Base-by-base conservation (phyloP, 2,329 filamentous ascomycete genomes). In the Cladosporium sp. region DNA sequence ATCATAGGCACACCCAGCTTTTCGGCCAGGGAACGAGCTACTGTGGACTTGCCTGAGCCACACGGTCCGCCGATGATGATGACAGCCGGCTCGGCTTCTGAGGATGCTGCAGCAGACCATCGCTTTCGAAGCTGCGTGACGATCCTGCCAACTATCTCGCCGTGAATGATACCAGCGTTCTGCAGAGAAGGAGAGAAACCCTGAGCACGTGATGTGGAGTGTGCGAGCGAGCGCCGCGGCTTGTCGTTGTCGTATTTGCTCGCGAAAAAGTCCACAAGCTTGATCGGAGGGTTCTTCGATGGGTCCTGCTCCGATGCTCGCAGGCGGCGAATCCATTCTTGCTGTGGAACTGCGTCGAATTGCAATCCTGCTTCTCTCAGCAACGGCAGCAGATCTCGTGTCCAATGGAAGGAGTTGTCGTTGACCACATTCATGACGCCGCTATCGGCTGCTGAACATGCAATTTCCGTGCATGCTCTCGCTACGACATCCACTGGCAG, bases 371-470 rank as follows among this genome's bases (percentile, higher is more conserved):
- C 69, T 0, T 63, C 58, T n/a, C 61, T 63, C 7, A 83, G 63
- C 3, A 72, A 70, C 2, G 79, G 79, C 0, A 83, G 69, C 2
- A 84, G 62, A 44, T 80, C 74, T 0, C 67, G 51, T 0, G 75
- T 78, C 77, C 78, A 83, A 32, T 74, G 67, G 55, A 81, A 76
- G 1, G 65, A 64, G 6, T 56, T 62, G 0, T 73, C 71, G 52
- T 81, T 81, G n/a, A 77, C 68, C 7, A 45, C 37, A 63, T 59
- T 51, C 55, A 61, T 11, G 59, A 63, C 22, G 64, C 60, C 13
- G 58, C 49, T 44, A 1, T 52, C 39, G 15, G 54, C 42, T 42
- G 37, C 50, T 20, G 29, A 59, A 24, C 38, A 54, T 55, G 48
- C 55, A 17, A 60, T 57, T 49, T 62, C 62, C 1, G 67, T 52